phyloP scores from a whole-genome alignment of 345 rosid species.

The Turnera subulata region DNA sequence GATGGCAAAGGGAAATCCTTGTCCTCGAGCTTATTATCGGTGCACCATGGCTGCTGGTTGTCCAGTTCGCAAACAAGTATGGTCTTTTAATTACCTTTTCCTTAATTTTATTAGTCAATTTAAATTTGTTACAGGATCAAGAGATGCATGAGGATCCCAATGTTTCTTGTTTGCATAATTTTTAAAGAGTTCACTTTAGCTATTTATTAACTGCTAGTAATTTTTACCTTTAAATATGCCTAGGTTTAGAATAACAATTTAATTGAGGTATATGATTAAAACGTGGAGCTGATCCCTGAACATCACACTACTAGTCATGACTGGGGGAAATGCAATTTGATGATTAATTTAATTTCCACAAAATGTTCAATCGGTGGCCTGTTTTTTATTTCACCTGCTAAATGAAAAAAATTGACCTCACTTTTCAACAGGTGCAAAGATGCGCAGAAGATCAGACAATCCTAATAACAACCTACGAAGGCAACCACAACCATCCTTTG shows the following conservation, averaged over 20 bases:
- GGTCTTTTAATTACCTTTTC: not conserved
- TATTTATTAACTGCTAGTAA: too few species aligned
- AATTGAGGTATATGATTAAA: too few species aligned
- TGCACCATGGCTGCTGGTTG: slow-evolving; percentile 84
- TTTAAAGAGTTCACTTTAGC: too few species aligned
- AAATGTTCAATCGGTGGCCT: too few species aligned
- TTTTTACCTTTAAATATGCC: too few species aligned
- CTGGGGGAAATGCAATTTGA: not conserved
- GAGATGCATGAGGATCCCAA: not conserved
- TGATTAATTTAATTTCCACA: not conserved
- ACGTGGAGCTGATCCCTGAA: not conserved
- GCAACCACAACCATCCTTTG: slow-evolving; percentile 90
- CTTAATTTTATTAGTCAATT: not conserved
- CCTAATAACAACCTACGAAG: slow-evolving; percentile 88
- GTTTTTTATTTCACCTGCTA: too few species aligned
- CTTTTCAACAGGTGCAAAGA: slow-evolving; percentile 62
- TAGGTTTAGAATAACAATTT: too few species aligned
- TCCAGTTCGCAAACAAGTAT: slow-evolving; percentile 74
- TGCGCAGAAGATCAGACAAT: slow-evolving; percentile 85
- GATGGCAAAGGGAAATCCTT: slow-evolving; percentile 77
- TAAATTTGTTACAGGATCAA: too few species aligned
- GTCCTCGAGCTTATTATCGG: slow-evolving; percentile 74
- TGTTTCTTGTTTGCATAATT: too few species aligned
- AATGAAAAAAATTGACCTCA: not conserved
- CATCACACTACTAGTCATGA: not conserved